Conservation (phyloP, 2,329 filamentous ascomycete genomes). For the Coccinonectria pachysandricola region DNA sequence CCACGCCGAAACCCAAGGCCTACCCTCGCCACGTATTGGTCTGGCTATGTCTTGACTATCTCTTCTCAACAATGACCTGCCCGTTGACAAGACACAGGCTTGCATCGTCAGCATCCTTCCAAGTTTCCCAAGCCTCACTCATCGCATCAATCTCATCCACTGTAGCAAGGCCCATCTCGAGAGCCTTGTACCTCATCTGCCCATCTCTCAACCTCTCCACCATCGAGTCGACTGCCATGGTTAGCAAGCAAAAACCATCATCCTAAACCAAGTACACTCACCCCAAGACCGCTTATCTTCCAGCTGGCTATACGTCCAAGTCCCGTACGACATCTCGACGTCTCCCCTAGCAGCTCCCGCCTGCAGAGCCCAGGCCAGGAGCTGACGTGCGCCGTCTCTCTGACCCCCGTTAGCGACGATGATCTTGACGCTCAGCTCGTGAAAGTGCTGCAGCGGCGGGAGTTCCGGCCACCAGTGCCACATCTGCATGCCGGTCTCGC, state of each 20-base stretch:
- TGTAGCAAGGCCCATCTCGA: slow-evolving; percentile 16
- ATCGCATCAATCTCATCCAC: slow-evolving; percentile 17
- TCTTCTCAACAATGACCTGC: slow-evolving; percentile 16
- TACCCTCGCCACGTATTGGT: no score
- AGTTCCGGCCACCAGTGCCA: slow-evolving; percentile 21
- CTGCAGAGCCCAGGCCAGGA: slow-evolving; percentile 18
- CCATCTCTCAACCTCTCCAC: slow-evolving; percentile 14
- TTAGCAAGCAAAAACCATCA: slow-evolving; percentile 1
- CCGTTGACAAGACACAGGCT: slow-evolving; percentile 21
- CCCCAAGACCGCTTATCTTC: slow-evolving; percentile 18
- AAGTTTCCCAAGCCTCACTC: slow-evolving; percentile 18
- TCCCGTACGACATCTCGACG: slow-evolving; percentile 17
- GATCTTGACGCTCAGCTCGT: slow-evolving; percentile 10
- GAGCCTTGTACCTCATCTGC: slow-evolving; percentile 14
- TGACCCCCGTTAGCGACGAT: slow-evolving; percentile 17
- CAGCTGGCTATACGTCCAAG: slow-evolving; percentile 20
- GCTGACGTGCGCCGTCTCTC: slow-evolving; percentile 16
- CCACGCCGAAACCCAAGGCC: no score
- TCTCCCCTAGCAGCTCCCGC: slow-evolving; percentile 15
- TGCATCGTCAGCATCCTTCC: slow-evolving; percentile 17
- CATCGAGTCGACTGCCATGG: slow-evolving; percentile 15
- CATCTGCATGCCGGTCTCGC: slow-evolving; percentile 21
- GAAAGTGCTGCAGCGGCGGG: slow-evolving; percentile 14
- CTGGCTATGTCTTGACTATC: no score
- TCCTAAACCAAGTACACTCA: slow-evolving; percentile 3